phyloP scores from a whole-genome alignment of 2,329 filamentous ascomycete species.

The Paecilomyces sp. region DNA sequence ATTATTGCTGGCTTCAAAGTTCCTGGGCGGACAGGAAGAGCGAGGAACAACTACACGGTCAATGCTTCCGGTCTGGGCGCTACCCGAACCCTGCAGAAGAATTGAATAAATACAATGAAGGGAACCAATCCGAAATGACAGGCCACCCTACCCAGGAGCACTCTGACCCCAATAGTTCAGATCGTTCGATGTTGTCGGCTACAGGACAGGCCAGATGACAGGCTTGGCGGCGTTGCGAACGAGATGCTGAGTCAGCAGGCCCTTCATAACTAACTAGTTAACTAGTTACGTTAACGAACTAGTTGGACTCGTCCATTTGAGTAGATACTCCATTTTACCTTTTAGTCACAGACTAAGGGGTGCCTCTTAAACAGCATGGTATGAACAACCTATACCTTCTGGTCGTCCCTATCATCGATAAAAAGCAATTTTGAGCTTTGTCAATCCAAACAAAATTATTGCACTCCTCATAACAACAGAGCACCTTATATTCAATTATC shows the following conservation, averaged over 20 bases:
- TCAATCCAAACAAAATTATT: too few species aligned
- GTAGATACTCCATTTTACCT: too few species aligned
- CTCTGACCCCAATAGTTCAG: background rate
- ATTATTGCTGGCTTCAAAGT: background rate
- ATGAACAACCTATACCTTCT: too few species aligned
- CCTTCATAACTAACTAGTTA: too few species aligned
- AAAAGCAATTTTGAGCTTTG: too few species aligned
- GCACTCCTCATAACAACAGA: too few species aligned
- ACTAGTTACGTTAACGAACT: too few species aligned
- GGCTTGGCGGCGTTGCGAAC: background rate
- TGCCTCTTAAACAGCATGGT: too few species aligned
- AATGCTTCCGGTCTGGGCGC: background rate
- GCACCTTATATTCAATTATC: too few species aligned
- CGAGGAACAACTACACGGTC: background rate
- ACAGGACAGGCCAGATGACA: background rate
- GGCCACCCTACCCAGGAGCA: background rate
- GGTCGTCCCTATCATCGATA: too few species aligned
- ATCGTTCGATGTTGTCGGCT: background rate
- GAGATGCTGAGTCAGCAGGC: background rate
- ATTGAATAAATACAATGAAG: background rate
- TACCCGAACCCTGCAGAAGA: background rate
- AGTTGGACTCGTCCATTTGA: too few species aligned
- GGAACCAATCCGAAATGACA: background rate
- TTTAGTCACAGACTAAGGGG: too few species aligned
- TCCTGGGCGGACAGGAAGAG: background rate